These are phyloP conservation scores for Pseudocercospora macadamiae DNA, from an alignment of 2,329 filamentous ascomycete genomes.

Conservation along the genomic window DNA sequence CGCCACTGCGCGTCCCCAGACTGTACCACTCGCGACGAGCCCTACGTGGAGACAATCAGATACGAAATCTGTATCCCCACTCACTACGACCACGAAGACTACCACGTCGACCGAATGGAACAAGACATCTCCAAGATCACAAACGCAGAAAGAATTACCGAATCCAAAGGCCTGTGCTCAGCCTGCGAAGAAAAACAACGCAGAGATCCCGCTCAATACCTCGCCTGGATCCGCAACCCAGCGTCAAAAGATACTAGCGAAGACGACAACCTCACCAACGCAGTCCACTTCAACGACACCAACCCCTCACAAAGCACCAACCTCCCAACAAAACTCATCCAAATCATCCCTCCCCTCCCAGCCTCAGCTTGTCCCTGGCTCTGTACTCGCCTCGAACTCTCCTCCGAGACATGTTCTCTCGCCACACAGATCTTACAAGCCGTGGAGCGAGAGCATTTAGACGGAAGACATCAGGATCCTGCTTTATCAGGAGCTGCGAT, in stretches of 20 bases:
- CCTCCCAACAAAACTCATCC: background rate
- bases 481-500: background rate
- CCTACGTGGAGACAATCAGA: background rate
- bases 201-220: background rate
- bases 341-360: background rate
- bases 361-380: background rate
- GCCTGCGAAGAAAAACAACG: background rate
- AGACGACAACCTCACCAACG: background rate
- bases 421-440: background rate
- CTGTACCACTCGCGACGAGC: background rate
- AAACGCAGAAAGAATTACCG: background rate
- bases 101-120: background rate
- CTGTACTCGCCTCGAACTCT: background rate
- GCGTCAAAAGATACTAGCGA: background rate
- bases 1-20: background rate
- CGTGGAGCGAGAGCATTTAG: background rate
- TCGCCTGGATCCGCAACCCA: background rate
- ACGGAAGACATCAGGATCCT: background rate
- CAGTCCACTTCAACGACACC: background rate
- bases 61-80: background rate
- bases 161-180: background rate
- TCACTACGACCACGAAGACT: slow-evolving; percentile 5
- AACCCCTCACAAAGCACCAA: background rate
- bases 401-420: background rate
- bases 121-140: background rate